Evolutionary conservation across 306 rosid species (phyloP), one percentile per base, ranked within the genome.

Genomic region (Medicago arabica): DNA sequence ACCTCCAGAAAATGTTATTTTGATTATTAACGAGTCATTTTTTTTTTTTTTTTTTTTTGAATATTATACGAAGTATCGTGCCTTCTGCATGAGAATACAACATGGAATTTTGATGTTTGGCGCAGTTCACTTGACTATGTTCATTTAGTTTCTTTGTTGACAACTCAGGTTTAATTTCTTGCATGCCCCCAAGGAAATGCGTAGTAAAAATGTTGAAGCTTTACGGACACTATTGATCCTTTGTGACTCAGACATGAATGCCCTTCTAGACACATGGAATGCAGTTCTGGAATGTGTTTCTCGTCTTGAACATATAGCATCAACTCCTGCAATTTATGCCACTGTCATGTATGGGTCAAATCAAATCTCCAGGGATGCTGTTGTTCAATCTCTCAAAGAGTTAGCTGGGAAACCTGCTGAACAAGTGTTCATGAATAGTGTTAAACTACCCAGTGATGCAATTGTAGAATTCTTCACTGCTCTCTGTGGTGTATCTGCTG

Each of bases 151-250:
- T 85, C 81, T 81, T 82, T 59, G 21, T 82, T 75, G 85, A 81
- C 68, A 53, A 78, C 76, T 68, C 92, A 96, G 99, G 87, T 92
- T 96, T 80, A 96, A 96, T 77, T 96, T 92, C 91, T 89, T 96
- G 88, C 99, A 96, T 84, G 92, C 99, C 23, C 99, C 99, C 41
- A 96, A 91, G 89, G 99, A 96, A 79, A 96, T 96, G 99, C 98
- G 96, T 51, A 87, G 99, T 83, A 96, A 96, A 88, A 96, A 96
- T 80, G 96, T 88, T 72, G 99, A 96, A 87, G 98, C 99, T 59
- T 83, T 96, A 82, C 87, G 94, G 61, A 92, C 92, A 18, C 88
- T 96, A 70, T 84, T 96, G 80, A 53, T 85, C 63, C 87, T 96
- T 57, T 87, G 97, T 73, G 98, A 90, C 72, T 89, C 88, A 13